Evolutionary conservation across 345 rosid species (phyloP).

Genomic region (Camelina hispida): DNA sequence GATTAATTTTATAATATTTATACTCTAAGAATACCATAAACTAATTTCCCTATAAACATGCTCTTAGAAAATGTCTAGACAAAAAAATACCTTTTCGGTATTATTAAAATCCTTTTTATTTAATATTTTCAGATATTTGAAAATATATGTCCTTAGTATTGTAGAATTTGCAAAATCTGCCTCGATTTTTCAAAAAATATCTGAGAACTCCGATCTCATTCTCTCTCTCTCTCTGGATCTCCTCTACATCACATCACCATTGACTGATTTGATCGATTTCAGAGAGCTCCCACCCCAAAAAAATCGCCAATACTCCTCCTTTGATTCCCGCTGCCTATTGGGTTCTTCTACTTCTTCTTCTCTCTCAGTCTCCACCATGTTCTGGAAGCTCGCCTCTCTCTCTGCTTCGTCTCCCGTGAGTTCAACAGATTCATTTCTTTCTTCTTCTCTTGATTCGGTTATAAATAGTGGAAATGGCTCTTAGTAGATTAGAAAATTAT

Average conservation of each 20-base stretch:
- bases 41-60: too few species aligned
- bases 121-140: neutral
- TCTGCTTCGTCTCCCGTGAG: constrained; percentile 94
- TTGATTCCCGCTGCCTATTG: neutral
- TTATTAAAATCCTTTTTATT: too few species aligned
- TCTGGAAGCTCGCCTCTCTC: constrained; percentile 89
- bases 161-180: neutral
- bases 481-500: too few species aligned
- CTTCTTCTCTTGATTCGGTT: constrained; percentile 11
- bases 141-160: neutral
- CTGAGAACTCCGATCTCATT: constrained; percentile 19
- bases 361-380: constrained; percentile 56
- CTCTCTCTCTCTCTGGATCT: constrained; percentile 36
- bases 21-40: too few species aligned
- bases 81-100: too few species aligned
- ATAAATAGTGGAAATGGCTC: neutral
- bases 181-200: constrained; percentile 20
- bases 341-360: neutral
- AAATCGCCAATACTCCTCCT: constrained; percentile 22
- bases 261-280: constrained; percentile 37
- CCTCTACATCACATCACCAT: constrained; percentile 28
- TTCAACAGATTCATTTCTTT: constrained; percentile 4
- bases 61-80: too few species aligned
- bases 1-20: too few species aligned
- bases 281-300: constrained; percentile 12